Conservation (phyloP, 2,329 filamentous ascomycete genomes). For the Arthrinium phaeospermum region DNA sequence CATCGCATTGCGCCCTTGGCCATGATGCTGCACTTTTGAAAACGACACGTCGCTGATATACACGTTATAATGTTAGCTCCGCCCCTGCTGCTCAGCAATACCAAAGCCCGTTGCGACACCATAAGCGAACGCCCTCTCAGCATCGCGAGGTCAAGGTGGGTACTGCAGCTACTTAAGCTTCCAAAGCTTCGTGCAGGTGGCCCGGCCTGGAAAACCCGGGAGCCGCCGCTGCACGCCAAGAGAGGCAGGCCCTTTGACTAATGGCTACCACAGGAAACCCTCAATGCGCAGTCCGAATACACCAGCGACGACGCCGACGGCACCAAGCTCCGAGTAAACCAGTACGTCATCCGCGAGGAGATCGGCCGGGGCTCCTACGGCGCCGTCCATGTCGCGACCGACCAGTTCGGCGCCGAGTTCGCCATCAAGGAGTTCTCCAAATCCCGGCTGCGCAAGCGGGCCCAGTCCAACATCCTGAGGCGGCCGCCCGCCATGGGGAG, state of each 20-base stretch:
- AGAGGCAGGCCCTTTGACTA: slow-evolving; percentile 17
- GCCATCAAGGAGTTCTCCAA: slow-evolving; percentile 99
- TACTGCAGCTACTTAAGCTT: slow-evolving; percentile 12
- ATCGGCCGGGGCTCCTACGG: slow-evolving; percentile 97
- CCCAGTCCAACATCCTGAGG: slow-evolving; percentile 83
- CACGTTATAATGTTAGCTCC: slow-evolving; percentile 43
- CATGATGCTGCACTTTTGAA: neutral
- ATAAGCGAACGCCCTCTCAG: slow-evolving; percentile 61
- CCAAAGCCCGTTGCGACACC: slow-evolving; percentile 62
- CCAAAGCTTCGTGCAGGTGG: neutral
- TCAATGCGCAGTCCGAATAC: slow-evolving; percentile 88
- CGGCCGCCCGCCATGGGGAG: slow-evolving; percentile 41
- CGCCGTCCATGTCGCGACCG: slow-evolving; percentile 85
- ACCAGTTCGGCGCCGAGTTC: slow-evolving; percentile 93
- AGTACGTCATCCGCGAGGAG: slow-evolving; percentile 92
- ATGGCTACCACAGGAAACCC: slow-evolving; percentile 71
- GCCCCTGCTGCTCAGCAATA: slow-evolving; percentile 49
- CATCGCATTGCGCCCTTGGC: neutral
- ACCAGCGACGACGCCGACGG: slow-evolving; percentile 89
- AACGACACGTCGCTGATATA: neutral
- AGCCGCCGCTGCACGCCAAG: neutral
- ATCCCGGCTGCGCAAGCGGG: slow-evolving; percentile 83
- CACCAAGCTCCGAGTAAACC: slow-evolving; percentile 87
- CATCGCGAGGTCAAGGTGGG: slow-evolving; percentile 64
- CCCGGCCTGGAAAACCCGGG: neutral